Evolutionary conservation across 768 basidiomycete species (phyloP), one percentile per base, ranked within the genome.

Genomic region (Kwoniella dejecticola): DNA sequence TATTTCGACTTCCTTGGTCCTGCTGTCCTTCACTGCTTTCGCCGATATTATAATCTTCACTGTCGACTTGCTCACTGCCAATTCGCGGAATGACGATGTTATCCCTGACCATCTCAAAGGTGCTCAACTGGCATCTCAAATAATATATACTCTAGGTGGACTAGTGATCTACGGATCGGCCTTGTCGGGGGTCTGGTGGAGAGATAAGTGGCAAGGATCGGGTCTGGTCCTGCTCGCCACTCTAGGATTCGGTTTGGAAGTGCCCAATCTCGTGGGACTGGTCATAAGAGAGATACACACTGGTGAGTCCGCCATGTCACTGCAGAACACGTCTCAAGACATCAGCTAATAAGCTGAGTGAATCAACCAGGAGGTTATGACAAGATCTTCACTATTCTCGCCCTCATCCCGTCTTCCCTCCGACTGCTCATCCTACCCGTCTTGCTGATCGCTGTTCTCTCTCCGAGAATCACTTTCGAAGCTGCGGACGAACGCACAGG

Each of bases 41-140:
- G 79, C 86, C 29, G 91, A 95, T 72, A 92, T 90, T 13, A 81
- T 88, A 30, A 82, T 87, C 15, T 87, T 89, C 69, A 85, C 88
- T 42, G 80, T 84, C 4, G 84, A 82, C 72, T 84, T 87, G 19
- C 82, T 91, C 42, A 72, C 91, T 58, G 81, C 84, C 66, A 85
- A 86, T 67, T 62, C 81, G 10, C 91, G 91, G 89, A 84, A 83
- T 48, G 46, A 65, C 53, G 19, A 55, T 49, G 10, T 24, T 31
- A 19, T 62, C 17, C 60, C 60, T 4, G 23, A 44, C 1, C 29
- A 53, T 15, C 45, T 62, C 15, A 29, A 40, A 24, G 50, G 50
- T 47, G 26, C 29, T 21, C 45, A 48, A 3, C 33, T 72, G n/a
- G 59, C 40, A 17, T 52, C 55, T 13, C 58, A 59, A 64, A 45